These are phyloP conservation scores for Xylariaceae sp. DNA, from an alignment of 2,329 filamentous ascomycete genomes.

Conservation along the genomic window DNA sequence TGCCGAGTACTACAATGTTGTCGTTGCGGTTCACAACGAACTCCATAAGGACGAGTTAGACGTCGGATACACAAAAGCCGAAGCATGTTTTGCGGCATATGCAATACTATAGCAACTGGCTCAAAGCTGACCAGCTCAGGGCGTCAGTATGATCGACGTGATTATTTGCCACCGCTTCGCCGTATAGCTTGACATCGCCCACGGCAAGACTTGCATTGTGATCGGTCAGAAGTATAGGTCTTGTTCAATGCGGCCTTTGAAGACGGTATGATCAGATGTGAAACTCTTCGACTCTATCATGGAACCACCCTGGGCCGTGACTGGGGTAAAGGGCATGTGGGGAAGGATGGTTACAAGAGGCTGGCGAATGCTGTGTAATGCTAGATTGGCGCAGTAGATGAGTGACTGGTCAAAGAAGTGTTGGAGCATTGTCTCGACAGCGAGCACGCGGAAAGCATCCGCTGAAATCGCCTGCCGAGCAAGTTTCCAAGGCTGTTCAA, in stretches of 20 bases:
- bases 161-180: neutral
- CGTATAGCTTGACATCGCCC: constrained; percentile 14
- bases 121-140: constrained; percentile 8
- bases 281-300: neutral
- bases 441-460: constrained; percentile 16
- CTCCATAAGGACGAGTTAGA: constrained; percentile 18
- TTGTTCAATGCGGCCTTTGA: neutral
- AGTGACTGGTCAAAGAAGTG: constrained; percentile 18
- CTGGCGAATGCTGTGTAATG: constrained; percentile 4
- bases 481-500: no score
- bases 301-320: neutral
- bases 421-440: constrained; percentile 11
- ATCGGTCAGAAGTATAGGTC: neutral
- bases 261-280: constrained; percentile 22
- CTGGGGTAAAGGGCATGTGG: constrained; percentile 13
- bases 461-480: no score
- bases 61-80: constrained; percentile 14
- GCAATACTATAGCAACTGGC: constrained; percentile 21
- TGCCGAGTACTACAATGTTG: constrained; percentile 1
- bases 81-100: constrained; percentile 24
- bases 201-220: constrained; percentile 15
- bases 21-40: constrained; percentile 12
- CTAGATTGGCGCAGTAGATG: constrained; percentile 21
- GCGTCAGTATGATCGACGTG: neutral
- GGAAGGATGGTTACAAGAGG: constrained; percentile 13